These are phyloP conservation scores for Abelmoschus esculentus DNA, from an alignment of 345 rosid genomes.

Conservation along the genomic window DNA sequence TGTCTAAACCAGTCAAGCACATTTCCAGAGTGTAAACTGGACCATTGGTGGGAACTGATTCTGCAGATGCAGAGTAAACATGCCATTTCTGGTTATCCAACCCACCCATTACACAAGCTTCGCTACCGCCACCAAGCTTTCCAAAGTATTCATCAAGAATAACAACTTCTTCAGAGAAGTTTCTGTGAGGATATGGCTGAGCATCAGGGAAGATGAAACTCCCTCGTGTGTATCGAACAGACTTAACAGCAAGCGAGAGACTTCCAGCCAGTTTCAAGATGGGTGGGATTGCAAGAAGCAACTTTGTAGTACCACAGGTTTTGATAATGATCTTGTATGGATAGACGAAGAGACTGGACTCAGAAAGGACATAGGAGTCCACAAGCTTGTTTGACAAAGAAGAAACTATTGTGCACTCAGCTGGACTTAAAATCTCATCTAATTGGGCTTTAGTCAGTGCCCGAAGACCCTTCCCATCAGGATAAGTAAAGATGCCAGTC, in stretches of 20 bases:
- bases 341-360: neutral
- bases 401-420: conserved; percentile 71
- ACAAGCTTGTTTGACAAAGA: conserved; percentile 48
- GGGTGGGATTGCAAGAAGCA: conserved; percentile 60
- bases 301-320: conserved; percentile 81
- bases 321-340: conserved; percentile 76
- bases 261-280: conserved; percentile 44
- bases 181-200: conserved; percentile 56
- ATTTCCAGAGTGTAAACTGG: conserved; percentile 61
- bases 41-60: neutral
- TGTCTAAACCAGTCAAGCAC: conserved; percentile 78
- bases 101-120: conserved; percentile 60
- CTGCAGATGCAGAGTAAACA: conserved; percentile 57
- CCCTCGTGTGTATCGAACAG: conserved; percentile 66
- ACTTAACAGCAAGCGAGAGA: conserved; percentile 41
- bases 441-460: conserved; percentile 46
- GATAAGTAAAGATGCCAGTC: conserved; percentile 51
- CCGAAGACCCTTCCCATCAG: conserved; percentile 57
- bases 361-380: conserved; percentile 27
- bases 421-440: conserved; percentile 59
- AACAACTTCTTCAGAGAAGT: conserved; percentile 66
- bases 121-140: conserved; percentile 47
- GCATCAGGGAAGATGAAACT: conserved; percentile 22
- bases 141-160: conserved; percentile 53
- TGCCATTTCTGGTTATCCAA: conserved; percentile 53